Base-by-base conservation (phyloP, 1,284 basidiomycete genomes). In the Fomitopsis betulina region DNA sequence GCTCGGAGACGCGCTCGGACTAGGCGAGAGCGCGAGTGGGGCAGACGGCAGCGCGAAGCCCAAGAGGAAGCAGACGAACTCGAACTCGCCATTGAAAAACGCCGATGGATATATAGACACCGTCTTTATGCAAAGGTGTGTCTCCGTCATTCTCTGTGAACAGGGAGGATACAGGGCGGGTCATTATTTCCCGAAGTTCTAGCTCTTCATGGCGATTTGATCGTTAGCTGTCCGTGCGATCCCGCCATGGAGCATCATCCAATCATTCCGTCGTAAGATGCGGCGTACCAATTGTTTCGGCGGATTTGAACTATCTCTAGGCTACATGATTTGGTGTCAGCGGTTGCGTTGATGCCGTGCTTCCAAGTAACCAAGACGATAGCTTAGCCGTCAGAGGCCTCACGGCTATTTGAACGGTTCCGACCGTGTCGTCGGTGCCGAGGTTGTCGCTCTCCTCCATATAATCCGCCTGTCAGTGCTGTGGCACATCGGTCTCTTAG, bases 61-160 rank as follows among this genome's bases (percentile, higher is more conserved):
- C 73, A 76, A 53, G 78, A 80, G 37, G 82, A 81, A 57, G 73
- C 75, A 15, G 82, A 85, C 56, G 81, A 83, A 53, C 77, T 94
- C 30, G 87, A 93, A 57, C 73, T 82, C 15, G 88, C 84, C 1
- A 76, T 88, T 42, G 76, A 79, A 51, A 75, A 76, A 53, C 73
- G 87, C 27, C 72, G 80, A 57, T 84, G 85, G 77, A 69, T 95
- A 25, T 96, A 96, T 70, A 76, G 83, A 43, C 82, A 91, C 63
- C 75, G 83, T 59, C 71, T 94, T 1, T 95, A 88, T 66, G 91
- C 87, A 7, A 94, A 94, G 79, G 93, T 91, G 61, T 56, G 81
- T 75, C 27, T 1, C 19, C n/a, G 4, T 19, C 1, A 43, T 19
- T 19, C 27, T 25, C 19, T 21, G 49, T 6, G 9, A 15, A 51